Evolutionary conservation across 2,329 filamentous ascomycete genomes (phyloP).

Genomic region (Cadophora luteo-olivacea): DNA sequence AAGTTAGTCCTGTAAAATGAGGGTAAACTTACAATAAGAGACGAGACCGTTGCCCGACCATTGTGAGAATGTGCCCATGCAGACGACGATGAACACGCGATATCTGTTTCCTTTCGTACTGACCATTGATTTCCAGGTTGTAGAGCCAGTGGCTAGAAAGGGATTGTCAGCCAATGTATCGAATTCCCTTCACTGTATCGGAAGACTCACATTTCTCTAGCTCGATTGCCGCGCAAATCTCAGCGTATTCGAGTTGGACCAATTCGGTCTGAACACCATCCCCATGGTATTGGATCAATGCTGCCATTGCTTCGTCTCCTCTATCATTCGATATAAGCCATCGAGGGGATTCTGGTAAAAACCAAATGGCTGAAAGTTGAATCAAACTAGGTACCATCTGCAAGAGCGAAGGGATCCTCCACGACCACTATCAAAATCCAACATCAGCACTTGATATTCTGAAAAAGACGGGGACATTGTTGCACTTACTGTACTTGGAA

Average conservation of each 20-base stretch:
- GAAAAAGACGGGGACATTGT: background rate
- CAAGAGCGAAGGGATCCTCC: conserved; percentile 51
- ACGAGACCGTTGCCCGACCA: conserved; percentile 55
- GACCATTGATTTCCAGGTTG: conserved; percentile 59
- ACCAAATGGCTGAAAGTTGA: conserved; percentile 39
- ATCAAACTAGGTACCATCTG: conserved; percentile 43
- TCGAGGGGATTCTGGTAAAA: conserved; percentile 61
- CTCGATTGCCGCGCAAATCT: conserved; percentile 59
- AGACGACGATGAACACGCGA: conserved; percentile 54
- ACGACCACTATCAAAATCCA: conserved; percentile 44
- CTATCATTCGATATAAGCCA: conserved; percentile 62
- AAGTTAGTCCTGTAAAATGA: conserved; percentile 50
- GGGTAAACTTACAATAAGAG: conserved; percentile 52
- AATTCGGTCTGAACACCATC: conserved; percentile 58
- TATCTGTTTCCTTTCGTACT: conserved; percentile 56
- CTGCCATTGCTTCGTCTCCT: conserved; percentile 60
- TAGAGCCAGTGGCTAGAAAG: conserved; percentile 48
- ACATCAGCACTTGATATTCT: background rate
- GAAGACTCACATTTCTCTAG: conserved; percentile 49
- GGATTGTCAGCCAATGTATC: conserved; percentile 38
- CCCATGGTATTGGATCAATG: conserved; percentile 59
- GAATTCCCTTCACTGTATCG: background rate
- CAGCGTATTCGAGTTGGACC: conserved; percentile 63
- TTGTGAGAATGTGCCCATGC: conserved; percentile 60
- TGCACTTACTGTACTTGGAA: conserved; percentile 38